Evolutionary conservation across 2,329 filamentous ascomycete genomes (phyloP).

Genomic region (Polytolypa hystricis): DNA sequence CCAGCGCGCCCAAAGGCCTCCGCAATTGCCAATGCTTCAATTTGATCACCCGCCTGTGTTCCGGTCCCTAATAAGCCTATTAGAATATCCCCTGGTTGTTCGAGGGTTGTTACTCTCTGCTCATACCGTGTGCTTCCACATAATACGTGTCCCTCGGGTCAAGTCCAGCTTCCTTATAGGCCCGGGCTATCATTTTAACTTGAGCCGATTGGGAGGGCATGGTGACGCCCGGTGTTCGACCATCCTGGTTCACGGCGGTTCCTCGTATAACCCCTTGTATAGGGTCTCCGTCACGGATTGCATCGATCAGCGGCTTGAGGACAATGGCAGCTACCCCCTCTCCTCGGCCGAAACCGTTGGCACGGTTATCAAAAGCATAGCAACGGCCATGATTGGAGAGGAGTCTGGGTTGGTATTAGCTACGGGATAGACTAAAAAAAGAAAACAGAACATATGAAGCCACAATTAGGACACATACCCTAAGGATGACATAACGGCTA

Average conservation of each 20-base stretch:
- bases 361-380: slow-evolving; percentile 38
- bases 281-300: slow-evolving; percentile 39
- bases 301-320: slow-evolving; percentile 41
- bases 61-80: slow-evolving; percentile 48
- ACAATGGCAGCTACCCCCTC: slow-evolving; percentile 41
- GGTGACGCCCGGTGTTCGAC: slow-evolving; percentile 31
- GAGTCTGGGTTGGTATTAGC: slow-evolving; percentile 10
- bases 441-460: slow-evolving; percentile 1
- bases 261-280: slow-evolving; percentile 34
- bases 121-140: slow-evolving; percentile 60
- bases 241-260: slow-evolving; percentile 35
- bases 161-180: slow-evolving; percentile 17
- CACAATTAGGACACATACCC: slow-evolving; percentile 5
- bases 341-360: slow-evolving; percentile 45
- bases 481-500: slow-evolving; percentile 18
- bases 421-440: slow-evolving; percentile 7
- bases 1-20: neutral
- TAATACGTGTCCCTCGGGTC: slow-evolving; percentile 55
- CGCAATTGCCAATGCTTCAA: neutral
- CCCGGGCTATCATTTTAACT: slow-evolving; percentile 14
- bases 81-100: neutral
- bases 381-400: slow-evolving; percentile 30
- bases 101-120: neutral
- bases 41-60: slow-evolving; percentile 67
- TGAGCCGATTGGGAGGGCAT: slow-evolving; percentile 22